A percentile compares a stretch with the other conserved stretches of the same genome.
Evolutionary conservation across 1,284 basidiomycete genomes (phyloP).

Genomic region (Ceratobasidium sp.): DNA sequence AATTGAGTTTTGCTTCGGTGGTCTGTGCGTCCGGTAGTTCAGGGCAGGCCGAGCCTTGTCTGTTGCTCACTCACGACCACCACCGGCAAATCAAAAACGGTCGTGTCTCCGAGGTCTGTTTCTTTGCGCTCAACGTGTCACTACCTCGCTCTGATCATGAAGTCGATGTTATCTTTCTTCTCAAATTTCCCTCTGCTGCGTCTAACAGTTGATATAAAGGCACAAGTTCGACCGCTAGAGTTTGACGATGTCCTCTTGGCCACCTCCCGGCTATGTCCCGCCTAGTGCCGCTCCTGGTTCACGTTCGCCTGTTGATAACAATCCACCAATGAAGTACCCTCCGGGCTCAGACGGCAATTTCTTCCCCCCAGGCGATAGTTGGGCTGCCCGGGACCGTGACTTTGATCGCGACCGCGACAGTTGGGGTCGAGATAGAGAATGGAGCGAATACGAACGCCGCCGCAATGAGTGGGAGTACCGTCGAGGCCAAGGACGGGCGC

Average conservation of each 20-base stretch:
- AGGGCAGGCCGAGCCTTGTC: constrained; percentile 28
- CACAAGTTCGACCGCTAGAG: constrained; percentile 29
- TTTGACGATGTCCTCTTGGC: constrained; percentile 68
- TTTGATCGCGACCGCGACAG: constrained; percentile 75
- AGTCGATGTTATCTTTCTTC: constrained; percentile 72
- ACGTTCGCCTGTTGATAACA: constrained; percentile 71
- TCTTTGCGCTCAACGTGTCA: constrained; percentile 44
- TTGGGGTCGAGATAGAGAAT: constrained; percentile 61
- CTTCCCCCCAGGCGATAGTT: constrained; percentile 71
- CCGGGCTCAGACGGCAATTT: constrained; percentile 60
- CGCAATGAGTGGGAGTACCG: constrained; percentile 47
- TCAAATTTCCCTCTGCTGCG: constrained; percentile 66
- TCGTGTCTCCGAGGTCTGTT: constrained; percentile 45
- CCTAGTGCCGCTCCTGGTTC: constrained; percentile 80
- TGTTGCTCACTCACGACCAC: constrained; percentile 43
- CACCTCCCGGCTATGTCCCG: constrained; percentile 74
- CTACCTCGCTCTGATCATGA: constrained; percentile 46
- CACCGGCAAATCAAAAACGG: constrained; percentile 42
- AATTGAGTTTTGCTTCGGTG: constrained; percentile 18
- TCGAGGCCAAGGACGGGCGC: constrained; percentile 62
- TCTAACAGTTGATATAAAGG: constrained; percentile 37
- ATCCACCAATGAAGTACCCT: constrained; percentile 62
- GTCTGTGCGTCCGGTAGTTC: constrained; percentile 42
- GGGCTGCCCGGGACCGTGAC: constrained; percentile 73
- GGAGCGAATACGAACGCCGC: constrained; percentile 40